A percentile compares a stretch with the other conserved stretches of the same genome.
These are phyloP conservation scores for Septoria linicola DNA, from an alignment of 2,329 filamentous ascomycete genomes.

Conservation along the genomic window DNA sequence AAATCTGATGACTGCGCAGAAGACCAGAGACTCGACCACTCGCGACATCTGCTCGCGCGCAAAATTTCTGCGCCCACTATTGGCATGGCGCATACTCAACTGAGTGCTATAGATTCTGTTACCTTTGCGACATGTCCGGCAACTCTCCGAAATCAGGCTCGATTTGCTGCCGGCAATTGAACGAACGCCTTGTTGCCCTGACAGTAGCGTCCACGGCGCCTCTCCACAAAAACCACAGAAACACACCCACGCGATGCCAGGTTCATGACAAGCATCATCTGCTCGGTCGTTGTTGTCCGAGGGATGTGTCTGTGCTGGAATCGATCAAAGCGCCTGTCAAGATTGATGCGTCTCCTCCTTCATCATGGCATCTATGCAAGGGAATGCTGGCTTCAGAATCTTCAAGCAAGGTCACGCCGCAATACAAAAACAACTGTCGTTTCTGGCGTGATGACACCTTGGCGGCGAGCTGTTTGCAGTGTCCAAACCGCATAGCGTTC, in stretches of 20 bases:
- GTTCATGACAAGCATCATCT: background rate
- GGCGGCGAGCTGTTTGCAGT: background rate
- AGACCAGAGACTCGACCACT: no score
- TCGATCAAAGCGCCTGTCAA: background rate
- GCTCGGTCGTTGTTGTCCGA: background rate
- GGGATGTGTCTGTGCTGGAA: background rate
- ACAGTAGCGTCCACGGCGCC: conserved; percentile 2
- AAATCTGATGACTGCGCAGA: background rate
- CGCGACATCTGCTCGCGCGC: background rate
- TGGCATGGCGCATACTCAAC: conserved; percentile 9
- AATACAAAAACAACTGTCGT: no score
- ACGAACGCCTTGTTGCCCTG: conserved; percentile 9
- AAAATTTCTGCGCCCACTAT: conserved; percentile 4
- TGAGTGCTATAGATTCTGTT: background rate
- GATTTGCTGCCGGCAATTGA: no score
- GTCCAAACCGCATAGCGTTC: background rate
- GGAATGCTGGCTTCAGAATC: background rate
- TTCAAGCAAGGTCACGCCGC: background rate
- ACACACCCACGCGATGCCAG: background rate
- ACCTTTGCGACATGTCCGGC: no score
- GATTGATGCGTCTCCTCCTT: background rate
- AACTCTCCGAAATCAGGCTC: no score
- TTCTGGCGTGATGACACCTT: no score
- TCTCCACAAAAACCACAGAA: background rate
- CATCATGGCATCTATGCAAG: conserved; percentile 1